phyloP scores from a whole-genome alignment of 2,329 filamentous ascomycete species.

The Aspergillus ustus region DNA sequence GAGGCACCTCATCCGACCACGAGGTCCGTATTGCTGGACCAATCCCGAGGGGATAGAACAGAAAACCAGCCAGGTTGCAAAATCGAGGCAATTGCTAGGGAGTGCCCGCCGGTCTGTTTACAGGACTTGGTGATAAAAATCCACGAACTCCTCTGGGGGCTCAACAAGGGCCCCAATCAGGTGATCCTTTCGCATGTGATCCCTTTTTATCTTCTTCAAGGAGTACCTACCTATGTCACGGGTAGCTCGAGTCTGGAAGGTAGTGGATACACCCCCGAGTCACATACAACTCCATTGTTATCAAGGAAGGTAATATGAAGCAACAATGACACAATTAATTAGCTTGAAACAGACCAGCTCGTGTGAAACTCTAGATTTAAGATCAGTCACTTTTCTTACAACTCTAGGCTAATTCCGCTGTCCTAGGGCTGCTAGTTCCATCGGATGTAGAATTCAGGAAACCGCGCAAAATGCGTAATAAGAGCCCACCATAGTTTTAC shows the following conservation, averaged over 20 bases:
- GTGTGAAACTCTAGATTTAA: background rate
- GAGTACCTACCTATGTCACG: no score
- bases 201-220: background rate
- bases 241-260: no score
- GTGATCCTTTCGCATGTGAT: background rate
- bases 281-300: background rate
- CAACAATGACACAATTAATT: background rate
- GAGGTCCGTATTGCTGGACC: slow-evolving; percentile 4
- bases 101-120: background rate
- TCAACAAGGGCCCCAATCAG: background rate
- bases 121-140: background rate
- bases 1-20: background rate
- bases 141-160: background rate
- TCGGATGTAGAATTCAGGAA: no score
- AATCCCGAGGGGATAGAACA: background rate
- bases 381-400: background rate
- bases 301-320: background rate
- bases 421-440: no score
- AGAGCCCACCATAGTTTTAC: no score
- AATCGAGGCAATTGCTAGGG: background rate
- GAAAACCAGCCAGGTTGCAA: background rate
- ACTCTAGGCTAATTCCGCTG: no score
- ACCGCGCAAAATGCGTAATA: no score
- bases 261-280: background rate
- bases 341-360: background rate